These are phyloP conservation scores for Saussurea involucrata DNA, from an alignment of 129 eudicot genomes.

Conservation along the genomic window DNA sequence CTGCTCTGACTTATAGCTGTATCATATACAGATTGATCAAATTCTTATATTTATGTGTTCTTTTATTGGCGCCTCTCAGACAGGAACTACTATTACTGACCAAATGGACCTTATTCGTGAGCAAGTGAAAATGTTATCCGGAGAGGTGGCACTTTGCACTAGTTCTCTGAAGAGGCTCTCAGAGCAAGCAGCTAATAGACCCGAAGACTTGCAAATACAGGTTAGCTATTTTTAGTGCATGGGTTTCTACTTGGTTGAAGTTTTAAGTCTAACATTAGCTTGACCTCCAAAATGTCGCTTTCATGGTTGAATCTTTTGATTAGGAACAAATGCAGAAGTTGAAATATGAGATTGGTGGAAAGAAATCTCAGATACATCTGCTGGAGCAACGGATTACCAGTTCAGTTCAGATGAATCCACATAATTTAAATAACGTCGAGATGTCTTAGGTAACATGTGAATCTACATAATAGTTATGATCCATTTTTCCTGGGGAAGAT, in stretches of 20 bases:
- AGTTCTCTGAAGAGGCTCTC: slow-evolving; percentile 76
- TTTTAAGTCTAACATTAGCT: slow-evolving; percentile 9
- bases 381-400: slow-evolving; percentile 77
- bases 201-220: slow-evolving; percentile 52
- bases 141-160: slow-evolving; percentile 76
- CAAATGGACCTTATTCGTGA: slow-evolving; percentile 80
- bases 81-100: slow-evolving; percentile 71
- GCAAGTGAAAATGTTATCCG: slow-evolving; percentile 82
- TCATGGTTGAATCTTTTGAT: slow-evolving; percentile 20
- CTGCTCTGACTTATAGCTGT: neutral
- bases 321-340: slow-evolving; percentile 64
- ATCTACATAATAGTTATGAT: slow-evolving; percentile 4
- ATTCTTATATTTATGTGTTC: neutral
- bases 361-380: slow-evolving; percentile 63
- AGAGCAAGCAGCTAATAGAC: slow-evolving; percentile 64
- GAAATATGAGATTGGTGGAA: slow-evolving; percentile 66
- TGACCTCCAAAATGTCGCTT: slow-evolving; percentile 2
- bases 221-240: slow-evolving; percentile 29
- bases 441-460: slow-evolving; percentile 60
- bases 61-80: slow-evolving; percentile 33
- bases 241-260: neutral
- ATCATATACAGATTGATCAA: neutral
- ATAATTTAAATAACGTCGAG: slow-evolving; percentile 40
- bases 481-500: neutral
- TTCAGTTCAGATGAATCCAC: slow-evolving; percentile 53